Base-by-base conservation (phyloP, 2,329 filamentous ascomycete species). In the Aspergillus cejpii region DNA sequence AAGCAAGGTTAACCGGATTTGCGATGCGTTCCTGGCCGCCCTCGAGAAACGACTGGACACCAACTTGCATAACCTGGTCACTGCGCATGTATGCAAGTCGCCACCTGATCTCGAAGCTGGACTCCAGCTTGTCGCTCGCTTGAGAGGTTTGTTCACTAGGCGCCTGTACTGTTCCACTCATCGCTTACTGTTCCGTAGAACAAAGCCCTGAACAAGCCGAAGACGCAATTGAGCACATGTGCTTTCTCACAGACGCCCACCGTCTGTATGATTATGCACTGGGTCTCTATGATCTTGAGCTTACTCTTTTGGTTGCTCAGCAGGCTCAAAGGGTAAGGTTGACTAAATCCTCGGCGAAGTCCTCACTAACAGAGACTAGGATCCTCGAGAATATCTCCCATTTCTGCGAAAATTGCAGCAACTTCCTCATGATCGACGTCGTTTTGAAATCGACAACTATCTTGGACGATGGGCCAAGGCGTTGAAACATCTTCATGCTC, bases 181-280 rank as follows among this genome's bases (percentile, higher is more conserved):
- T 12, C 37, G 39, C 55, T 62, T 40, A 60, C 34, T 27, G 12
- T 3, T 37, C 10, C 17, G 31, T 39, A 69, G 75, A 78, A 44
- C 77, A 84, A 53, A 79, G 85, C 39, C 73, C 80, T 33, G 77
- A 81, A 41, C 75, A 90, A 53, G 87, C 88, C 0, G 91, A 97
- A 55, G 84, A 84, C 64, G 91, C 91, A 0, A 84, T 96, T 17
- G 89, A 96, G 62, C 92, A 98, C 60, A 96, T 98, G 48, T 97
- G 89, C 74, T 98, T 98, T 74, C 77, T 98, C 33, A 87, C 90
- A 0, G 92, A 98, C 65, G 85, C 94, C 37, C 94, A 96, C 64
- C 82, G 83, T 29, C 78, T 98, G 0, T 98, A 95, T 59, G 87
- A 96, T 50, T 83, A 90, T 48, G 87, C 92, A 0, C 74, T 98